Evolutionary conservation across 2,329 filamentous ascomycete genomes (phyloP), one percentile per base, ranked within the genome.

Genomic region (Xenoacremonium recifei): DNA sequence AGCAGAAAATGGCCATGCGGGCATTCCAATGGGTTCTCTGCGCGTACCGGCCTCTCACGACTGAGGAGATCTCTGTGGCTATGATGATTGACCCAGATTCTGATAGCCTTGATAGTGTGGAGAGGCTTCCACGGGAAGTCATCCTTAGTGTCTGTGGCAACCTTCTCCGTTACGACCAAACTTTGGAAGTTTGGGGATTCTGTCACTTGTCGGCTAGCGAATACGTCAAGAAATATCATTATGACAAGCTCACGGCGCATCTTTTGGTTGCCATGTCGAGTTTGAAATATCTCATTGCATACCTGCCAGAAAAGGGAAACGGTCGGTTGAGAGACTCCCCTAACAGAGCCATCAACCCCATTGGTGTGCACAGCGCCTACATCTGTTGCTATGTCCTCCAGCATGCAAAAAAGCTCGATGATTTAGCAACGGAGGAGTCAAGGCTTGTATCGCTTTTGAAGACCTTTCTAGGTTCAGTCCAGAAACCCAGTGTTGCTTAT

Each of bases 201-300:
- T 31, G 25, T 9, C 42, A 48, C 17, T 27, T 40, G 5, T 45
- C 45, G 3, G 39, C 37, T 2, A n/a, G 21, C 15, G 45, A 48
- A 12, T 40, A 48, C 9, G 7, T 45, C 16, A 34, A 40, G 18
- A 16, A 33, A 6, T 20, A 31, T 10, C 25, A 41, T 11, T 36
- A n/a, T 9, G 7, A 23, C 7, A 12, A 10, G 5, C 4, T 13
- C 3, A 5, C 29, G 9, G 5, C 32, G 2, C 15, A 25, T 29
- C 18, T 18, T 1, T 37, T 37, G n/a, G 35, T 34, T 17, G 35
- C 34, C 5, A 39, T 21, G 21, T 35, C 23, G 4, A 39, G 40
- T n/a, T n/a, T 47, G 0, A 44, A 47, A 21, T 44, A 27, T n/a
- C 30, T 44, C 12, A 38, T 33, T 32, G 4, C 18, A 17, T 13